Base-by-base conservation (phyloP, 1,284 basidiomycete species). In the Mrakiaceae sp. region DNA sequence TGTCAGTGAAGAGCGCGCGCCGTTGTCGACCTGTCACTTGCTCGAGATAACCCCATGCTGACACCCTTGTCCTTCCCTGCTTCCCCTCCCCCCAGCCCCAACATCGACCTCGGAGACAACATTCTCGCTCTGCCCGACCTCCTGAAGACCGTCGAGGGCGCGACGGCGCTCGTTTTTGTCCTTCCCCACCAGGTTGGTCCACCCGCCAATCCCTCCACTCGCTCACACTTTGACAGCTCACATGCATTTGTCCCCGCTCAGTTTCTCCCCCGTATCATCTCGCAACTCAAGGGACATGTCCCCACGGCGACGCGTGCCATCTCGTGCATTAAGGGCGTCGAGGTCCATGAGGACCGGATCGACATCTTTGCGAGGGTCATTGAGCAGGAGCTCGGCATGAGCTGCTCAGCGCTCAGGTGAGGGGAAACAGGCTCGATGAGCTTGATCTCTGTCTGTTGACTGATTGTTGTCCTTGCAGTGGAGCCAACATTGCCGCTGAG, bases 401-500 rank as follows among this genome's bases (percentile, higher is more conserved):
- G 78, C 5, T 82, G 81, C 69, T 79, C 79, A 4, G 81, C 82
- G 0, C 71, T 84, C n/a, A 58, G 54, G 55, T 62, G 16, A 11
- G 61, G 27, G 27, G 27, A 27, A 27, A 27, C 27, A 27, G 27
- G 27, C 27, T 27, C 27, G 27, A 27, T 27, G 27, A 27, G 27
- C 27, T 27, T 27, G 27, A 27, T 27, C 27, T 47, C 44, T 12
- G 27, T 47, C 44, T 12, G 27, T 27, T 27, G 27, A 27, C 27
- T 27, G 27, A 2, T 52, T 46, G 4, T 52, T 42, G 48, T 60
- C 60, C 40, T 5, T 46, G 52, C 43, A 80, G 78, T 39, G 82
- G 82, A 8, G 82, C 82, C 53, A 84, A 84, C 73, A 83, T 84
- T 63, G 82, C 82, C 48, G 76, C 79, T 67, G 82, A 84, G 71